These are phyloP conservation scores for Cucurbitaria berberidis DNA, from an alignment of 2,329 filamentous ascomycete genomes.

Conservation along the genomic window DNA sequence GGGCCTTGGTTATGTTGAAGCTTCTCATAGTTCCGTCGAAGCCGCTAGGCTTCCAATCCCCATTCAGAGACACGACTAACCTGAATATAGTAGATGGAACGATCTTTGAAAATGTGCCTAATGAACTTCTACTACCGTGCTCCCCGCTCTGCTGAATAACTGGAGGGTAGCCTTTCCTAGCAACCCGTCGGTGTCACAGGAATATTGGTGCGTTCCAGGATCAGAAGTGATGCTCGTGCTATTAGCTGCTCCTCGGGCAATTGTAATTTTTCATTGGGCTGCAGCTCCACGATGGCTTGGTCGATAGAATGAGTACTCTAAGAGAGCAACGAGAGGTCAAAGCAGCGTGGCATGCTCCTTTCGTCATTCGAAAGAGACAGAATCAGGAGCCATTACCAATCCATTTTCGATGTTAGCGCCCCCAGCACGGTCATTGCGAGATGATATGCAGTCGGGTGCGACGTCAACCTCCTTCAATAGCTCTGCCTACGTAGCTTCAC, in stretches of 20 bases:
- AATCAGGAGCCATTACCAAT: slow-evolving; percentile 39
- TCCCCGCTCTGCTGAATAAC: too few relatives aligned
- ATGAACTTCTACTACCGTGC: not conserved
- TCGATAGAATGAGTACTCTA: not conserved
- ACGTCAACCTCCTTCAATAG: slow-evolving; percentile 35
- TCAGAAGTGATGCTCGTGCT: not conserved
- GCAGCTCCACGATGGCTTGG: not conserved
- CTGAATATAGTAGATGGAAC: not conserved
- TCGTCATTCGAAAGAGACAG: slow-evolving; percentile 16
- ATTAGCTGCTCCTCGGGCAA: too few relatives aligned
- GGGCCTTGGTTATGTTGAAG: not conserved
- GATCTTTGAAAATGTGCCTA: not conserved
- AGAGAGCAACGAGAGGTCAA: not conserved
- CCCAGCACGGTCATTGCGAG: slow-evolving; percentile 36
- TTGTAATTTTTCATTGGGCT: too few relatives aligned
- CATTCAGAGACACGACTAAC: not conserved
- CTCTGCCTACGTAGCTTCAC: slow-evolving; percentile 12
- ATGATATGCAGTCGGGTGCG: slow-evolving; percentile 39
- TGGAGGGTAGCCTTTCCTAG: not conserved
- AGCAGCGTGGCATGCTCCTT: slow-evolving; percentile 2
- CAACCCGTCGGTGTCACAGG: not conserved
- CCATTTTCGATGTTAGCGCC: slow-evolving; percentile 42
- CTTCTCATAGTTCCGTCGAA: too few relatives aligned
- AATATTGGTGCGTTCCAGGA: too few relatives aligned
- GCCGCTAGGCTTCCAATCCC: not conserved